phyloP scores from a whole-genome alignment of 331 rosid genomes.

The Phaseolus coccineus region DNA sequence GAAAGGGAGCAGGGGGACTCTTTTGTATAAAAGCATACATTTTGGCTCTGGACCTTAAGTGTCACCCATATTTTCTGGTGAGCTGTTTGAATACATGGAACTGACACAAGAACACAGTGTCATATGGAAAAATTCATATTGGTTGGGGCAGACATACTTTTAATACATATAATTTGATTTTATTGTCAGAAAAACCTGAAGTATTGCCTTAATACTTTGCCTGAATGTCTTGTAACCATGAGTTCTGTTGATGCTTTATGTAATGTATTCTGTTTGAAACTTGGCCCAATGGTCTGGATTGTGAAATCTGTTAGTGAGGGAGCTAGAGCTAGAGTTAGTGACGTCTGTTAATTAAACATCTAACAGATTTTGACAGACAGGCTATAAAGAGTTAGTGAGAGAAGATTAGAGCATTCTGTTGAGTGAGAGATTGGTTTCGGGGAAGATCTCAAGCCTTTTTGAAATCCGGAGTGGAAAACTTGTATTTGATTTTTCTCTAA shows the following conservation, averaged over 20 bases:
- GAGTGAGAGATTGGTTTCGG: constrained; percentile 3
- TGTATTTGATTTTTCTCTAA: background rate
- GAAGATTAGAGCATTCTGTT: background rate
- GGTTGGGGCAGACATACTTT: background rate
- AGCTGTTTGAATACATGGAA: constrained; percentile 13
- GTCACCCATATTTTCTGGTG: background rate
- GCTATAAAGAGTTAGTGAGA: background rate
- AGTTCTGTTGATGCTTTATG: background rate
- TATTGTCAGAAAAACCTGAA: background rate
- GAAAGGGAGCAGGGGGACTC: background rate
- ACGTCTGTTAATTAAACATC: background rate
- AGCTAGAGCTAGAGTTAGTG: constrained; percentile 4
- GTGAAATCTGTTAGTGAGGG: background rate
- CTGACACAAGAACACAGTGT: background rate
- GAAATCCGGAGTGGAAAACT: background rate
- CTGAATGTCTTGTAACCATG: background rate
- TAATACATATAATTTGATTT: background rate
- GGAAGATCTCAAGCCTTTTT: background rate
- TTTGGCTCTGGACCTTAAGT: constrained; percentile 2
- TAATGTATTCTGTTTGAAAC: background rate
- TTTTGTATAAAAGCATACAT: background rate
- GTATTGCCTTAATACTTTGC: background rate
- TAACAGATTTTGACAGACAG: background rate
- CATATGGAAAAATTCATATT: background rate
- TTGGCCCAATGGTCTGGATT: background rate